Conservation (phyloP, 768 basidiomycete species). For the Russula earlei region DNA sequence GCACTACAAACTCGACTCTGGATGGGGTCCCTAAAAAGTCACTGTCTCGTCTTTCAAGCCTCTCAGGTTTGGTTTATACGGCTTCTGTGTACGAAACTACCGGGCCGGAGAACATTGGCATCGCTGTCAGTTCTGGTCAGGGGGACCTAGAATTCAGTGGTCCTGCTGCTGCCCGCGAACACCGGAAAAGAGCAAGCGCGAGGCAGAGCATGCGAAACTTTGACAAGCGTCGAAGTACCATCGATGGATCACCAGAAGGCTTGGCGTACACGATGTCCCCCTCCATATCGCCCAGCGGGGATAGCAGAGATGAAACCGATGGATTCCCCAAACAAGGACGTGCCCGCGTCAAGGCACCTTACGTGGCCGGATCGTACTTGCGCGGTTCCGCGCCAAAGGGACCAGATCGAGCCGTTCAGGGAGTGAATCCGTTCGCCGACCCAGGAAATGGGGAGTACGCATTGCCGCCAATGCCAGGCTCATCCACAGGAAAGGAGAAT, state of each 20-base stretch:
- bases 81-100: constrained; percentile 8
- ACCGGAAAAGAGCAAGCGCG: constrained; percentile 8
- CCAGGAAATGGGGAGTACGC: constrained; percentile 25
- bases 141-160: neutral
- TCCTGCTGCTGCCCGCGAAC: neutral
- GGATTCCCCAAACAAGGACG: constrained; percentile 31
- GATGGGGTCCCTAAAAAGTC: neutral
- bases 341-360: constrained; percentile 59
- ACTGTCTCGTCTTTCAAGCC: constrained; percentile 18
- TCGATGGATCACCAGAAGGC: constrained; percentile 15
- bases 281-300: constrained; percentile 22
- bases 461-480: constrained; percentile 25
- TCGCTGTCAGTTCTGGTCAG: constrained; percentile 16
- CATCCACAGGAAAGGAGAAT: constrained; percentile 29
- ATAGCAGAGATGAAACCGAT: constrained; percentile 23
- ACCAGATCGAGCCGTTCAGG: constrained; percentile 18
- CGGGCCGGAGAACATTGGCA: constrained; percentile 18
- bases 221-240: constrained; percentile 15
- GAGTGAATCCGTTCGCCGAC: constrained; percentile 28
- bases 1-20: neutral
- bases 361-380: constrained; percentile 43
- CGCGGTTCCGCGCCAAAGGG: constrained; percentile 41
- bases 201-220: constrained; percentile 12
- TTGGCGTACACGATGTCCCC: constrained; percentile 21
- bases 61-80: constrained; percentile 13